Evolutionary conservation across 768 basidiomycete genomes (phyloP).

Genomic region (Lactarius sanguifluus): DNA sequence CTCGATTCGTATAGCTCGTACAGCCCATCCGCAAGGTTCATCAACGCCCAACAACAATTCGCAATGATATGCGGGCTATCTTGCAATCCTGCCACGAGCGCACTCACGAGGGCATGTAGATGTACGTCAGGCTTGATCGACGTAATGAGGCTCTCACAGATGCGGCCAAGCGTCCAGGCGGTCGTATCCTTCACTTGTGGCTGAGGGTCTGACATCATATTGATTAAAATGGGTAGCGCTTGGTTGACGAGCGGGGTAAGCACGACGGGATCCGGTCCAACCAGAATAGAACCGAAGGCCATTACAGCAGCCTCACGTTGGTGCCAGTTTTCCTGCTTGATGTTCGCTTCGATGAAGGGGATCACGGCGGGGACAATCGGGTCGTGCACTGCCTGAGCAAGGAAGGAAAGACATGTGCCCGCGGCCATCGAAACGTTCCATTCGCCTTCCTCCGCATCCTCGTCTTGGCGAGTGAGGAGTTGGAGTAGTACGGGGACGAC

Average conservation of each 20-base stretch:
- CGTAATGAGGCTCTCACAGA: constrained; percentile 84
- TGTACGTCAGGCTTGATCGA: constrained; percentile 90
- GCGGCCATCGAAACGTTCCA: constrained; percentile 99
- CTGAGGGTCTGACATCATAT: constrained; percentile 90
- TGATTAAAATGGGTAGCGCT: constrained; percentile 89
- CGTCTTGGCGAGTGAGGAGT: constrained; percentile 89
- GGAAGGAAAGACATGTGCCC: constrained; percentile 83
- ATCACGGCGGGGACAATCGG: constrained; percentile 89
- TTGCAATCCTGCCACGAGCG: constrained; percentile 76
- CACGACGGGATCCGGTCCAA: constrained; percentile 87
- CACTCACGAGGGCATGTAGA: constrained; percentile 77
- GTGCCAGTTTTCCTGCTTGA: constrained; percentile 91
- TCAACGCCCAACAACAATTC: constrained; percentile 95
- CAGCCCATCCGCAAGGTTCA: constrained; percentile 92
- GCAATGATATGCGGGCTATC: constrained; percentile 84
- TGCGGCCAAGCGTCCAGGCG: constrained; percentile 95
- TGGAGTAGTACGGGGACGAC: constrained; percentile 90
- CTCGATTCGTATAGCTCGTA: constrained; percentile 67
- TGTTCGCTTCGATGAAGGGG: constrained; percentile 97
- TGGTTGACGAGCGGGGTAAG: constrained; percentile 91
- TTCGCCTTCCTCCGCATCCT: constrained; percentile 97
- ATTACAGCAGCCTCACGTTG: constrained; percentile 96
- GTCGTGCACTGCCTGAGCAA: constrained; percentile 90
- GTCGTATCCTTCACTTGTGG: constrained; percentile 93
- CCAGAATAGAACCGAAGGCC: constrained; percentile 97